Percentiles rank a stretch among this genome's conserved stretches.
These are phyloP conservation scores for Kondoa malvinella DNA, from an alignment of 768 basidiomycete species.

Conservation along the genomic window DNA sequence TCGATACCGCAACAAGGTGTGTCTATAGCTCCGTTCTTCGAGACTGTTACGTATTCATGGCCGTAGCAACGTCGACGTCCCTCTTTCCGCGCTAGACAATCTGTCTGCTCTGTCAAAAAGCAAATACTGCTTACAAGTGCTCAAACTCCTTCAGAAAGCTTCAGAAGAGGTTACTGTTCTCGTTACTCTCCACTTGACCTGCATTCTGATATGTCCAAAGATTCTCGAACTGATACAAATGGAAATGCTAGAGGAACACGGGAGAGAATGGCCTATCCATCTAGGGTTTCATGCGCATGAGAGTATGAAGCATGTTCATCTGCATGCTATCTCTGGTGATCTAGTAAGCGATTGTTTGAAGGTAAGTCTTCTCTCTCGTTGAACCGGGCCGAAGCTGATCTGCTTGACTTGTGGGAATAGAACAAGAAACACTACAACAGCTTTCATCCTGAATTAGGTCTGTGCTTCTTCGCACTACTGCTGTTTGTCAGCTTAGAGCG, in stretches of 20 bases:
- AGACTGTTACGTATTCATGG: background rate
- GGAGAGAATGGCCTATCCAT: conserved; percentile 14
- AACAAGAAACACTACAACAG: conserved; percentile 21
- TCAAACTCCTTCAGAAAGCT: conserved; percentile 13
- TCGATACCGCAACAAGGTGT: conserved; percentile 2
- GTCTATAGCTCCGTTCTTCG: background rate
- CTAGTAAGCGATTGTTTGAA: conserved; percentile 13
- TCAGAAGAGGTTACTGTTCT: conserved; percentile 10
- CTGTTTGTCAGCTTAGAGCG: background rate
- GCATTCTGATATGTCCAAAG: background rate
- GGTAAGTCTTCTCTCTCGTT: background rate
- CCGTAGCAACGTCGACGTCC: background rate
- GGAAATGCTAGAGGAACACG: conserved; percentile 19
- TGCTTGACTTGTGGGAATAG: background rate
- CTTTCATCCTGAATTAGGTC: conserved; percentile 17
- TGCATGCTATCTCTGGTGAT: conserved; percentile 19
- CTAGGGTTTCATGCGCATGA: conserved; percentile 17
- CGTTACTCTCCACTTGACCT: background rate
- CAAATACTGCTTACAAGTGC: conserved; percentile 10
- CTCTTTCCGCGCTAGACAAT: conserved; percentile 5
- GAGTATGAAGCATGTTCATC: conserved; percentile 15
- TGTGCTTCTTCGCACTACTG: background rate
- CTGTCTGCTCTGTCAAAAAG: conserved; percentile 4
- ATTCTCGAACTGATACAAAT: conserved; percentile 14
- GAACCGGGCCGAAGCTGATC: background rate